Evolutionary conservation across 345 rosid genomes (phyloP).

Genomic region (Sisymbrium altissimum): DNA sequence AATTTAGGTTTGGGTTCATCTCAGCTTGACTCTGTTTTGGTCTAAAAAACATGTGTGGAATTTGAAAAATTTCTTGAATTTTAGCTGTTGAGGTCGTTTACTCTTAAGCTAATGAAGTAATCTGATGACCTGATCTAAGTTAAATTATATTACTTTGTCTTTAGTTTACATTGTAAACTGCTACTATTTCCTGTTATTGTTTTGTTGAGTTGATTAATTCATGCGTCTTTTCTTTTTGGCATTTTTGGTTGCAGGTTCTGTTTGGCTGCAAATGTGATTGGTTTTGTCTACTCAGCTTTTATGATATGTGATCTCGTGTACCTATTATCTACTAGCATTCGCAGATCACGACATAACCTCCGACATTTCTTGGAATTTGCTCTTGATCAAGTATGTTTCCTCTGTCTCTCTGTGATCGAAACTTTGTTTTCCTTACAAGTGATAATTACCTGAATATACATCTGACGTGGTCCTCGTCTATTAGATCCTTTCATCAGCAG

Average conservation of each 20-base stretch:
- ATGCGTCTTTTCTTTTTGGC: too few species aligned
- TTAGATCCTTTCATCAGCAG: too few species aligned
- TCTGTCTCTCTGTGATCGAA: neutral
- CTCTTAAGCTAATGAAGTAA: neutral
- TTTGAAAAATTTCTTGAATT: neutral
- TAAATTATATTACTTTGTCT: neutral
- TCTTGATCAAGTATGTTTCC: constrained; percentile 66
- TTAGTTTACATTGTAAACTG: neutral
- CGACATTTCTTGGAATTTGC: constrained; percentile 63
- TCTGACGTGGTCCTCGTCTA: neutral
- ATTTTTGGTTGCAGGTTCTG: constrained; percentile 56
- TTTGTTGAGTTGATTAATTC: neutral
- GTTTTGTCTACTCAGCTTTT: constrained; percentile 65
- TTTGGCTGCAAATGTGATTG: constrained; percentile 69
- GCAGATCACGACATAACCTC: constrained; percentile 36
- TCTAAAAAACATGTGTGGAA: neutral
- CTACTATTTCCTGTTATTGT: neutral
- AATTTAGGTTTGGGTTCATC: neutral
- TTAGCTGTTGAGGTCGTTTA: neutral
- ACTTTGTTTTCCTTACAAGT: neutral
- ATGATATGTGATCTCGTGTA: constrained; percentile 58
- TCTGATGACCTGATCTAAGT: neutral
- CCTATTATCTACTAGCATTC: constrained; percentile 47
- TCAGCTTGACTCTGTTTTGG: neutral
- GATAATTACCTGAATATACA: neutral